These are phyloP conservation scores for Tetradesmus obliquus DNA, from an alignment of 139 green algal species.

Conservation along the genomic window DNA sequence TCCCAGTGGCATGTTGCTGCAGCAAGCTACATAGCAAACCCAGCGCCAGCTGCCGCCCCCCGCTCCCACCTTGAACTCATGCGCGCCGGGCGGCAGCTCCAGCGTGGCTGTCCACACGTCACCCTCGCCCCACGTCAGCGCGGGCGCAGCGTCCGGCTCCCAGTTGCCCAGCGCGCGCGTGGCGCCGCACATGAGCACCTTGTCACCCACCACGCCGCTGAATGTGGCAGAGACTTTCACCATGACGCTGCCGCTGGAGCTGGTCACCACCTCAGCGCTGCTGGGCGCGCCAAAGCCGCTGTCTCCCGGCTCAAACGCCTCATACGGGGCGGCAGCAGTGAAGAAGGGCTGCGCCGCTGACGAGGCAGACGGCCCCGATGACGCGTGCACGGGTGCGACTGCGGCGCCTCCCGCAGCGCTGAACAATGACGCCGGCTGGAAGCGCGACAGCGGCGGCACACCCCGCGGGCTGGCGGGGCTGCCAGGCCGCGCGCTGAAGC, in stretches of 20 bases:
- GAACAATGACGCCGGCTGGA: background rate
- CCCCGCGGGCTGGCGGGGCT: background rate
- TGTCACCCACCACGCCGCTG: slow-evolving; percentile 21
- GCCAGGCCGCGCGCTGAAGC: background rate
- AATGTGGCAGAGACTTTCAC: slow-evolving; percentile 28
- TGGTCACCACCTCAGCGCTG: slow-evolving; percentile 32
- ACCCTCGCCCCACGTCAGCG: slow-evolving; percentile 24
- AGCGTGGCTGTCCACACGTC: slow-evolving; percentile 44
- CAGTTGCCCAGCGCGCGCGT: slow-evolving; percentile 31
- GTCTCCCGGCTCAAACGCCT: slow-evolving; percentile 44
- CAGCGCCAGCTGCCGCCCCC: background rate
- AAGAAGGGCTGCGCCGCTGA: background rate
- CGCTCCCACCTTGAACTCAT: slow-evolving; percentile 38
- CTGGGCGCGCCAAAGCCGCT: slow-evolving; percentile 22
- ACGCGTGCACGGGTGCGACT: background rate
- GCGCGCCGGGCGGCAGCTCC: slow-evolving; percentile 30
- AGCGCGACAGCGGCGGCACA: background rate
- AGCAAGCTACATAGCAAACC: too few relatives aligned
- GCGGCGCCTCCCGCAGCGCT: background rate
- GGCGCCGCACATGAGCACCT: slow-evolving; percentile 24
- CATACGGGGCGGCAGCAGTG: background rate
- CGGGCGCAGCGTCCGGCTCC: slow-evolving; percentile 35
- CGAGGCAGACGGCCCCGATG: background rate
- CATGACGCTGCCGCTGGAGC: slow-evolving; percentile 32
- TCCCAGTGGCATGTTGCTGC: too few relatives aligned